phyloP scores from a whole-genome alignment of 805 yeast genomes.

The Komagataella pastoris region DNA sequence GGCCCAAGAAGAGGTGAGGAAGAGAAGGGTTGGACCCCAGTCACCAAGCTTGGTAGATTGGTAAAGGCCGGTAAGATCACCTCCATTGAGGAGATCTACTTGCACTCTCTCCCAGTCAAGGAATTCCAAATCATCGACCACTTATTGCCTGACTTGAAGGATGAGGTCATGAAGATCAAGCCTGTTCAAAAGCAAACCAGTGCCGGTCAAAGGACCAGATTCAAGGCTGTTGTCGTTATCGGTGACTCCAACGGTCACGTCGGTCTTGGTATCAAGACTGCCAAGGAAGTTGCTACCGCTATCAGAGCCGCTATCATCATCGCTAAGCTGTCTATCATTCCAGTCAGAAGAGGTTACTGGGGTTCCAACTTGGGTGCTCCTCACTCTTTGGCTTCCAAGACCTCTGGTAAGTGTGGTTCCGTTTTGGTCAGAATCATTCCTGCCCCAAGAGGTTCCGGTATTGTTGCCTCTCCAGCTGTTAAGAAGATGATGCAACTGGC shows the following conservation, averaged over 20 bases:
- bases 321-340: constrained; percentile 97
- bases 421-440: constrained; percentile 97
- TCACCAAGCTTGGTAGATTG: constrained; percentile 99
- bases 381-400: constrained; percentile 95
- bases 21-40: constrained; percentile 99
- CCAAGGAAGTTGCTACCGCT: constrained; percentile 99
- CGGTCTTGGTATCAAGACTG: constrained; percentile 99
- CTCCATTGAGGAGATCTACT: constrained; percentile 95
- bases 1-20: constrained; percentile 76
- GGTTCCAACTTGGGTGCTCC: constrained; percentile 99
- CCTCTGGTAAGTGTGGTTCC: constrained; percentile 99
- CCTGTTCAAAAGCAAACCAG: constrained; percentile 99
- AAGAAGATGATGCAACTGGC: constrained; percentile 98
- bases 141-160: constrained; percentile 89
- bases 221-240: constrained; percentile 99
- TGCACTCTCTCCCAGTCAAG: constrained; percentile 98
- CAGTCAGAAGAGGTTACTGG: constrained; percentile 99
- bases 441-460: constrained; percentile 99
- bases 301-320: constrained; percentile 99
- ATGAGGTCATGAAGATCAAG: constrained; percentile 99
- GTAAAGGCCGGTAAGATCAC: constrained; percentile 97
- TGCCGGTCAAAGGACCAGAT: constrained; percentile 99
- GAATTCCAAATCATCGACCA: constrained; percentile 98
- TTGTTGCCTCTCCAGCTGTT: constrained; percentile 99
- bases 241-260: constrained; percentile 99